Conservation (phyloP, 192 early-diverging fungal species). For the Coemansia sp. region DNA sequence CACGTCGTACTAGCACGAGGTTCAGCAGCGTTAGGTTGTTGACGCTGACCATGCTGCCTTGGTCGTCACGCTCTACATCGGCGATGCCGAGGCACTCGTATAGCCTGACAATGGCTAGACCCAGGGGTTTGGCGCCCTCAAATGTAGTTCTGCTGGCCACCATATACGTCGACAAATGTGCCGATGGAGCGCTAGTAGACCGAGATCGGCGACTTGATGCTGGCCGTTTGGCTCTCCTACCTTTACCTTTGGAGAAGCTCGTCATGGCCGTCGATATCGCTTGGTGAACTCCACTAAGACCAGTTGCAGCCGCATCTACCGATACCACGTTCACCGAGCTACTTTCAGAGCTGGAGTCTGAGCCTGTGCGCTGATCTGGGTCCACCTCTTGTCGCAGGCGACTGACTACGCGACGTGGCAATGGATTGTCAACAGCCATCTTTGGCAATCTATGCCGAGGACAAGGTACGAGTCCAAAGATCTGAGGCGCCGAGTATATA, state of each 20-base stretch:
- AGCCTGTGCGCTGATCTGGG: constrained; percentile 8
- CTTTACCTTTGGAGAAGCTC: constrained; percentile 49
- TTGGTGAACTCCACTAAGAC: constrained; percentile 6
- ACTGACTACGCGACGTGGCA: constrained; percentile 17
- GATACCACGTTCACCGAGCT: not conserved
- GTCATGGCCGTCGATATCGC: constrained; percentile 46
- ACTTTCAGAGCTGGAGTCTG: constrained; percentile 20
- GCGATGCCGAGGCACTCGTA: constrained; percentile 36
- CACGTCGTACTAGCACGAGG: constrained; percentile 75
- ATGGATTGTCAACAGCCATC: constrained; percentile 28
- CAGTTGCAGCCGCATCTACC: not conserved
- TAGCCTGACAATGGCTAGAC: constrained; percentile 26
- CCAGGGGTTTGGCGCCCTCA: constrained; percentile 37
- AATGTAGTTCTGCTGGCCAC: constrained; percentile 41
- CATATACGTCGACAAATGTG: constrained; percentile 27
- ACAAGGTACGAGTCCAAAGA: constrained; percentile 92
- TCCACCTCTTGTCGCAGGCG: constrained; percentile 25
- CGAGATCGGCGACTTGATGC: constrained; percentile 8
- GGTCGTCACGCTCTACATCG: constrained; percentile 39
- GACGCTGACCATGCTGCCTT: constrained; percentile 57
- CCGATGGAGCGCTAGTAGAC: constrained; percentile 9
- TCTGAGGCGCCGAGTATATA: constrained; percentile 89
- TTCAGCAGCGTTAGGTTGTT: constrained; percentile 96
- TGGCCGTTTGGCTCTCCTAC: not conserved
- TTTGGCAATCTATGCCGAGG: constrained; percentile 92